Base-by-base conservation (phyloP, 2,329 filamentous ascomycete genomes). In the Ophiostoma quercus region DNA sequence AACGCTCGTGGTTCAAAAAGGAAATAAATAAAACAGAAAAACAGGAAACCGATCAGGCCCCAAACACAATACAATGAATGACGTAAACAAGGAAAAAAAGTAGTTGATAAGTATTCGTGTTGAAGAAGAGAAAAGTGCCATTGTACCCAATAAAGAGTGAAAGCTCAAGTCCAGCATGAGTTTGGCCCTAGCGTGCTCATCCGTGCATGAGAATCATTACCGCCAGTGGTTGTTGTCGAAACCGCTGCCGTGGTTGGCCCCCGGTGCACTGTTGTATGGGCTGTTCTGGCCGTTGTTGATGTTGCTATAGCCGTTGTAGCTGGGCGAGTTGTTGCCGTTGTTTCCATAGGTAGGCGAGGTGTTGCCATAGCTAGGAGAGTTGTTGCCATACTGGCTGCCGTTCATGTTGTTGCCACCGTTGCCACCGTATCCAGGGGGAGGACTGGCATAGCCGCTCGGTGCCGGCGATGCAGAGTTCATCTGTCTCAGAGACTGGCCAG, bases 211-310 rank as follows among this genome's bases (percentile, higher is more conserved):
- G 22, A 14, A n/a, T 4, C 22, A 22, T 62, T 54, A 71, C 47
- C 68, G 68, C 70, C 70, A 71, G 66, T 68, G 43, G 51, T 70
- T 71, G 62, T 68, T 71, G 37, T 71, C 62, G 9, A 68, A 68
- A 19, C 32, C 16, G 22, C 34, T 41, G 7, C 67, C 62, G 43
- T 43, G 19, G 32, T 65, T 37, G 62, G 16, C 62, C 32, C 29
- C 62, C n/a, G 62, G 32, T 8, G 62, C 16, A 22, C 60, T 57
- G n/a, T 62, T 62, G 57, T 70, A 70, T 14, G 63, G 14, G 39
- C 65, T 43, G 65, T 66, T 22, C 37, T 37, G 69, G n/a, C 39
- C 57, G 22, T 68, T 67, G 65, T 57, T 65, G 19, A 67, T 66
- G 34, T 41, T 47, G 32, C 32, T 39, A n/a, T 68, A 68, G 32